A percentile compares a stretch with the other conserved stretches of the same genome.
These are phyloP conservation scores for Lolium rigidum DNA, from an alignment of 176 grass and related monocot genomes.

Conservation along the genomic window DNA sequence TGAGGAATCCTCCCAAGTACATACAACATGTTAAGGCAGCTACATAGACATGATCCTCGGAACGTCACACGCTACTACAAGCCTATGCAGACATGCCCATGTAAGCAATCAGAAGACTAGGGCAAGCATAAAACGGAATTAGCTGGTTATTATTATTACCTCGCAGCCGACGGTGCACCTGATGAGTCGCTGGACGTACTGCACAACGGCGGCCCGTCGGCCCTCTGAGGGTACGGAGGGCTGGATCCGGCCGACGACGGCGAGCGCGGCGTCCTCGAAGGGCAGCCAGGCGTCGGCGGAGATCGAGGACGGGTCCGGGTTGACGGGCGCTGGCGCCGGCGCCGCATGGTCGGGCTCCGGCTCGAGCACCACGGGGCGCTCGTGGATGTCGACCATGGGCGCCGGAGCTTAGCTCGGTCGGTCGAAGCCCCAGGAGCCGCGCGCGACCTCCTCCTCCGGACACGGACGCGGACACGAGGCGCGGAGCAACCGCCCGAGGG, in stretches of 20 bases:
- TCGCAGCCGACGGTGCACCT: conserved; percentile 39
- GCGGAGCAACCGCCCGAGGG: background rate
- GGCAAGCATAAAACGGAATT: background rate
- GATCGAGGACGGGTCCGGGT: conserved; percentile 64
- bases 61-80: background rate
- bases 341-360: conserved; percentile 32
- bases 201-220: conserved; percentile 68
- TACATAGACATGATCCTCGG: conserved; percentile 9
- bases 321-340: conserved; percentile 42
- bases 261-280: conserved; percentile 66
- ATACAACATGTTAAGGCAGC: background rate
- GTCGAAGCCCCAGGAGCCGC: background rate
- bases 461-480: background rate
- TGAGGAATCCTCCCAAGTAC: background rate
- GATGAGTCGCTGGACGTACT: conserved; percentile 73
- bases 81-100: background rate
- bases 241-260: conserved; percentile 65
- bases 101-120: background rate
- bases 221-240: conserved; percentile 71
- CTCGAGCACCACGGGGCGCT: conserved; percentile 43
- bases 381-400: conserved; percentile 76
- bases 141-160: conserved; percentile 31
- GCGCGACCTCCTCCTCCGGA: background rate
- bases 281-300: conserved; percentile 53
- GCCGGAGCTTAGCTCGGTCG: conserved; percentile 20